Base-by-base conservation (phyloP, 2,329 filamentous ascomycete genomes). In the Mariannaea sp. region DNA sequence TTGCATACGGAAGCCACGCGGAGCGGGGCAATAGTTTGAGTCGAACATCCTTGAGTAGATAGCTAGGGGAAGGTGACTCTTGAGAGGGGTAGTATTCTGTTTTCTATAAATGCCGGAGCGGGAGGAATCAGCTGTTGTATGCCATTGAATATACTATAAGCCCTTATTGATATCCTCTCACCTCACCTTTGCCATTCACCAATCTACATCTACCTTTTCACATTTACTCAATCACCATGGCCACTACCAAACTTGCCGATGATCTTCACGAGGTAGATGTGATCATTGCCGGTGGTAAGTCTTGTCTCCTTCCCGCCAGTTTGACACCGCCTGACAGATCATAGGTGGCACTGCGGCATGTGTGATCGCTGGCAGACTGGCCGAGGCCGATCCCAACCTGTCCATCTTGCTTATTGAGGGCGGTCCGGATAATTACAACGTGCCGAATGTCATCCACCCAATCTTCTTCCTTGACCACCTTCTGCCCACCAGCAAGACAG, bases 321-420 rank as follows among this genome's bases (percentile, higher is more conserved):
- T 20, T 12, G n/a, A 30, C 9, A 20, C 17, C 4, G 26, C 7
- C 14, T 29, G 14, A 24, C 22, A 5, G 5, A 24, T 30, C 26
- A 4, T 32, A 71, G 69, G 69, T 5, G 70, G 70, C 12, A 70
- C 69, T 2, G 59, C 68, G 7, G 69, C 62, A 43, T 69, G 68
- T 16, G 59, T 71, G 12, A 48, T 71, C 2, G 70, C 70, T 2
- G 59, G 63, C 1, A 56, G 69, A n/a, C 53, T 71, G 7, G 64
- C 67, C 7, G 65, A 66, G 36, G 65, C 64, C 2, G 58, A 70
- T 24, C 67, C 68, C 6, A 49, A 46, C 16, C 48, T 70, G 13
- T 66, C 66, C 0, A 61, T 71, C n/a, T 55, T 71, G 4, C 43
- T 71, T 14, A 64, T 71, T n/a, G 70, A 71, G 24, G 57, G 62